Evolutionary conservation across 495 filamentous ascomycete species (phyloP).

Genomic region (Neurospora tetraspora): DNA sequence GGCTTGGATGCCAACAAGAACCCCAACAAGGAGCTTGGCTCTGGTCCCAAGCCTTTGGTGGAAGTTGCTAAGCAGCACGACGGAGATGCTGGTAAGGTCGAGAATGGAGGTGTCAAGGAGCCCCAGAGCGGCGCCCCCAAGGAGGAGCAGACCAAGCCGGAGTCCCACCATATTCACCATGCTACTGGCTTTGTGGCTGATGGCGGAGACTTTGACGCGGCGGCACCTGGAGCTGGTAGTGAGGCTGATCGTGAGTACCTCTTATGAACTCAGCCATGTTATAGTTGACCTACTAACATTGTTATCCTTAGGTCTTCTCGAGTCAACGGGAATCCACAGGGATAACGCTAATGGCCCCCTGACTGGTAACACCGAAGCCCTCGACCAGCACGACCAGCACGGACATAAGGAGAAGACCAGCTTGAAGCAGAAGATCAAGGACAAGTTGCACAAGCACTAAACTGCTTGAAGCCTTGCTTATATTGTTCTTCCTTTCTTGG

Average conservation of each 20-base stretch:
- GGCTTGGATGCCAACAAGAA: conserved; percentile 16
- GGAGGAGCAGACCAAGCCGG: conserved; percentile 12
- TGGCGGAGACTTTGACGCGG: conserved; percentile 58
- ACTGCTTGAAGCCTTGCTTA: background rate
- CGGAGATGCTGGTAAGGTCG: conserved; percentile 26
- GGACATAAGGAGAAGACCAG: conserved; percentile 21
- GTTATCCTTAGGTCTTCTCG: conserved; percentile 27
- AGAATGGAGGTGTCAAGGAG: conserved; percentile 1
- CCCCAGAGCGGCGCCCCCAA: conserved; percentile 3
- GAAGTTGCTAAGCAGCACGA: conserved; percentile 32
- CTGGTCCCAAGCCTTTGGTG: conserved; percentile 31
- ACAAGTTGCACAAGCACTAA: conserved; percentile 29
- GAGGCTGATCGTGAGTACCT: conserved; percentile 53
- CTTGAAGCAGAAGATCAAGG: conserved; percentile 38
- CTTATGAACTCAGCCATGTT: background rate
- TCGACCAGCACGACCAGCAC: background rate
- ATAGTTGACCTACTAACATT: background rate
- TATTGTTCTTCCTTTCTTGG: background rate
- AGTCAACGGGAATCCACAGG: conserved; percentile 30
- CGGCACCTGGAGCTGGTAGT: conserved; percentile 48
- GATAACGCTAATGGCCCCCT: background rate
- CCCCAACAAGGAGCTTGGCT: conserved; percentile 30
- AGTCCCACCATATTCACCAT: background rate
- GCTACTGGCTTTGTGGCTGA: conserved; percentile 45
- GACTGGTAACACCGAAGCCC: background rate